Evolutionary conservation across 2,329 filamentous ascomycete species (phyloP).

Genomic region (Hypoxylon sp.): DNA sequence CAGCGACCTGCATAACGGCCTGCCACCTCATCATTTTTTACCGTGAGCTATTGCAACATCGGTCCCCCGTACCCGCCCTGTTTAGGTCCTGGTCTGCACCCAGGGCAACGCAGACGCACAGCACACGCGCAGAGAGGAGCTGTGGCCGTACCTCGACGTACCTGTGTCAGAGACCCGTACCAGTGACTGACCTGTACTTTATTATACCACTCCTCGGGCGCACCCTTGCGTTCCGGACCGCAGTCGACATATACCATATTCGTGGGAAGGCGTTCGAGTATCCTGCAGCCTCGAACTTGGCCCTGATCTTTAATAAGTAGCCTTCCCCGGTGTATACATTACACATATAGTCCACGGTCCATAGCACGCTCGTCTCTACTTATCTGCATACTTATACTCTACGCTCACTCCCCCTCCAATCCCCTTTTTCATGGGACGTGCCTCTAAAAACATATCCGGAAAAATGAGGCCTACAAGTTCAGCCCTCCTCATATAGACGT

Average conservation of each 20-base stretch:
- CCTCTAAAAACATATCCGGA: constrained; percentile 42
- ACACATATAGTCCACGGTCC: constrained; percentile 30
- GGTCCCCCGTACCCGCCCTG: constrained; percentile 54
- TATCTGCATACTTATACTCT: constrained; percentile 17
- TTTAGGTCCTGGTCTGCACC: constrained; percentile 49
- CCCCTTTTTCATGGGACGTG: constrained; percentile 40
- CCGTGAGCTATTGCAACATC: constrained; percentile 57
- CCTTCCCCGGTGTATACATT: constrained; percentile 43
- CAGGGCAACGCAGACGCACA: constrained; percentile 44
- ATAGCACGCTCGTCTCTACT: constrained; percentile 17
- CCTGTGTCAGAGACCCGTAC: constrained; percentile 49
- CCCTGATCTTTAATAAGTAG: constrained; percentile 47
- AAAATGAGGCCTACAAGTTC: constrained; percentile 51
- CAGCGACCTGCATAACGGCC: constrained; percentile 59
- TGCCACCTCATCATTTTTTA: constrained; percentile 60
- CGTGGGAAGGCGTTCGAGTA: constrained; percentile 46
- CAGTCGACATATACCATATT: constrained; percentile 46
- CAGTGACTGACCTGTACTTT: constrained; percentile 51
- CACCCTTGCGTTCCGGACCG: constrained; percentile 48
- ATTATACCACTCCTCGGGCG: constrained; percentile 43
- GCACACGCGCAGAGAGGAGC: constrained; percentile 41
- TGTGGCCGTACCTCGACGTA: constrained; percentile 51
- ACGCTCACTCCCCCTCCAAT: constrained; percentile 29
- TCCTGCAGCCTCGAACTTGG: constrained; percentile 49
- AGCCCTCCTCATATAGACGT: constrained; percentile 49